Base-by-base conservation (phyloP, 352 stramenopile genomes). In the Phytophthora pseudosyringae region DNA sequence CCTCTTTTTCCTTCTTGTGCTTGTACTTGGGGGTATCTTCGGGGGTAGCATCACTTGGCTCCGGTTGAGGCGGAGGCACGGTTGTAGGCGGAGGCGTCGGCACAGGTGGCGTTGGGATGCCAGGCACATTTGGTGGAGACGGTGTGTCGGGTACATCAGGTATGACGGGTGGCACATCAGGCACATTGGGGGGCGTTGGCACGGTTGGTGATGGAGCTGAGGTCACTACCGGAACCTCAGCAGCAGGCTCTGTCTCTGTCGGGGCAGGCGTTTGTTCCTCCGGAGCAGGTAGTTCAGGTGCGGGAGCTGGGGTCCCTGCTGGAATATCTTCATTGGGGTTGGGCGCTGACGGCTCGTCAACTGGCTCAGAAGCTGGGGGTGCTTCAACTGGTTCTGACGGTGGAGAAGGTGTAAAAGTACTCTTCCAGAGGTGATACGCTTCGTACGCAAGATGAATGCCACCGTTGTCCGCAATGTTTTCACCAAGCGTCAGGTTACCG, bases 401-500 rank as follows among this genome's bases (percentile, higher is more conserved):
- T 36, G 46, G 29, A 28, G 21, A 21, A 21, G 59, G 25, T 50
- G 54, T 28, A 36, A 67, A 67, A 18, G 61, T 67, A 48, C 51
- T 70, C 61, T 80, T 79, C 64, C 64, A 81, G n/a, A 81, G 66
- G 13, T 93, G 79, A 55, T 97, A 90, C 7, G 89, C 94, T 53
- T 95, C 69, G 44, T 92, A 91, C 6, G 88, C 80, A 3, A 98
- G 71, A 50, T 86, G 85, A 51, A 98, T 73, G 8, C 91, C 92
- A 7, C 90, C 91, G 35, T 97, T 89, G 70, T 97, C 91, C 36
- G 92, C 92, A 51, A 98, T 96, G 64, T 98, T 98, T 63, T 98
- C 92, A n/a, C 94, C 91, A 10, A 91, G 75, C 15, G 92, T 98
- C 35, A 98, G 61, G 55, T 97, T 89, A 5, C 91, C 93, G 46